A percentile compares a stretch with the other conserved stretches of the same genome.
phyloP scores from a whole-genome alignment of 2,329 filamentous ascomycete genomes.

The Lasiodiplodia sp. region DNA sequence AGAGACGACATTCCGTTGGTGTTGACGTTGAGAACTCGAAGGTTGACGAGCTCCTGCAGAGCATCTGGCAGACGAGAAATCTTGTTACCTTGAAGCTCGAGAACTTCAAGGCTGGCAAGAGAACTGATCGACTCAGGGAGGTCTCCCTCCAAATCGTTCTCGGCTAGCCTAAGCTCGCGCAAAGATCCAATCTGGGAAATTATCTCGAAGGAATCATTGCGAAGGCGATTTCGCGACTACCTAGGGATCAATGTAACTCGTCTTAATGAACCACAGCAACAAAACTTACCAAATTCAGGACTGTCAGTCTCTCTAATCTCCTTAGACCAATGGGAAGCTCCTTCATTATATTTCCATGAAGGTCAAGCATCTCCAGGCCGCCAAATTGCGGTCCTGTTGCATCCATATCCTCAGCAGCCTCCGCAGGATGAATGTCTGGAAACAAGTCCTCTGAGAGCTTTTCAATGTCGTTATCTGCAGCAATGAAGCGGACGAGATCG shows the following conservation, averaged over 20 bases:
- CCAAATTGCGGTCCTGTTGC: constrained; percentile 78
- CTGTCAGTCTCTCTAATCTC: constrained; percentile 75
- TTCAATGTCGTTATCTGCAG: constrained; percentile 88
- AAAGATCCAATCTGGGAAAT: constrained; percentile 76
- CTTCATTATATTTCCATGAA: constrained; percentile 83
- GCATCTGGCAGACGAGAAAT: constrained; percentile 73
- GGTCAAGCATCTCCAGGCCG: constrained; percentile 78
- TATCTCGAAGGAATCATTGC: constrained; percentile 73
- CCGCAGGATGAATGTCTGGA: constrained; percentile 68
- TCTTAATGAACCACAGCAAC: not conserved
- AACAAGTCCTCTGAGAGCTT: constrained; percentile 77
- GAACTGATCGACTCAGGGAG: constrained; percentile 69
- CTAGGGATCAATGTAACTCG: constrained; percentile 14
- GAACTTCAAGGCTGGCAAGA: constrained; percentile 74
- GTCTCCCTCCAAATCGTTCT: constrained; percentile 68
- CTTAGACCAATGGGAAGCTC: constrained; percentile 78
- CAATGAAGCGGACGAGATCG: constrained; percentile 82
- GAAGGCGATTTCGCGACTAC: constrained; percentile 81
- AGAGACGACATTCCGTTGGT: constrained; percentile 74
- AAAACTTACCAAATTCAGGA: constrained; percentile 76
- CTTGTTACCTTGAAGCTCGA: constrained; percentile 84
- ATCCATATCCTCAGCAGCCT: constrained; percentile 70
- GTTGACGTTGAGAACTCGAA: constrained; percentile 80
- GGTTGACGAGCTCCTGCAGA: constrained; percentile 69
- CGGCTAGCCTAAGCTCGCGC: constrained; percentile 80